A percentile compares a stretch with the other conserved stretches of the same genome.
Evolutionary conservation across 2,329 filamentous ascomycete genomes (phyloP).

Genomic region (Aspergillus aculeatus): DNA sequence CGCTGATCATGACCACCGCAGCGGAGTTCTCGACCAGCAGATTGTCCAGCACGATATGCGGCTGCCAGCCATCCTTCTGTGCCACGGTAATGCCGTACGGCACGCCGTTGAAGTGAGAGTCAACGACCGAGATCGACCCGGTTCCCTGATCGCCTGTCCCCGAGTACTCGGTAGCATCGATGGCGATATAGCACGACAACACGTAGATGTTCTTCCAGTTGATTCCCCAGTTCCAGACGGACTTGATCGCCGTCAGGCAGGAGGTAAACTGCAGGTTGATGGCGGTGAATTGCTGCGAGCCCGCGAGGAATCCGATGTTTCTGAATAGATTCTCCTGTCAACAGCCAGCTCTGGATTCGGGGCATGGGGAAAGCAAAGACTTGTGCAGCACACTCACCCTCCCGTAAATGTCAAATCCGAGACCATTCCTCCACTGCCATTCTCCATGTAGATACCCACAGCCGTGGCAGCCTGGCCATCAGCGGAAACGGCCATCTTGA

Average conservation of each 20-base stretch:
- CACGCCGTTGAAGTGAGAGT: conserved; percentile 41
- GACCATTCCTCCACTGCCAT: conserved; percentile 57
- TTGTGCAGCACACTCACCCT: conserved; percentile 45
- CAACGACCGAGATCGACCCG: conserved; percentile 58
- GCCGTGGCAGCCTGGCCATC: conserved; percentile 22
- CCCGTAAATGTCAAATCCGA: conserved; percentile 60
- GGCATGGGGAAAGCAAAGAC: neutral
- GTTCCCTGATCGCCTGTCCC: conserved; percentile 35
- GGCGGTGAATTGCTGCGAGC: conserved; percentile 63
- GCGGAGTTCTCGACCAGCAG: conserved; percentile 16
- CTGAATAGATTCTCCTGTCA: neutral
- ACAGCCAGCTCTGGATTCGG: too few relatives aligned
- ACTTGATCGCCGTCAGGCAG: conserved; percentile 52
- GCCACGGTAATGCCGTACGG: conserved; percentile 7
- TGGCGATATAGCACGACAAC: conserved; percentile 45
- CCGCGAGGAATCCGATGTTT: conserved; percentile 47
- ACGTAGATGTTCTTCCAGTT: conserved; percentile 51
- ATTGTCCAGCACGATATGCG: conserved; percentile 12
- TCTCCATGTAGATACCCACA: conserved; percentile 25
- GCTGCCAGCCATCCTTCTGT: neutral
- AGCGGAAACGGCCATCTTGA: conserved; percentile 59
- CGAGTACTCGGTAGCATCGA: conserved; percentile 49
- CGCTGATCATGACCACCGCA: conserved; percentile 8
- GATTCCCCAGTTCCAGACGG: conserved; percentile 60
- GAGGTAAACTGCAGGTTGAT: conserved; percentile 53